These are phyloP conservation scores for Aureobasidium sp. DNA, from an alignment of 2,329 filamentous ascomycete genomes.

Conservation along the genomic window DNA sequence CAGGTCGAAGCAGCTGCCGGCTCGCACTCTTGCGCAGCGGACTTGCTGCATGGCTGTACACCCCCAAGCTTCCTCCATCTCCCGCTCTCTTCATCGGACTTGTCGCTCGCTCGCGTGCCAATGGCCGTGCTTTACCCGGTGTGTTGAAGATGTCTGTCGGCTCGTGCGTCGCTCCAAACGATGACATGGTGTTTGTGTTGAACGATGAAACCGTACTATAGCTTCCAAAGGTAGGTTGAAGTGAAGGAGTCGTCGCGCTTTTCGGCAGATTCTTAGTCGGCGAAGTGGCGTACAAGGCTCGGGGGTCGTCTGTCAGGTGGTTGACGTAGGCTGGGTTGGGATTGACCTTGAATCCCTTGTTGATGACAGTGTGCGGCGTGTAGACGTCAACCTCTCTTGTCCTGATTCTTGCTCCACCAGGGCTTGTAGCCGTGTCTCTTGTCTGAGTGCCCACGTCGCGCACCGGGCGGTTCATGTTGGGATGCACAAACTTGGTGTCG, in stretches of 20 bases:
- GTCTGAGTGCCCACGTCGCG: slow-evolving; percentile 74
- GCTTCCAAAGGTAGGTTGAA: slow-evolving; percentile 18
- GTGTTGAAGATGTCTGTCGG: slow-evolving; percentile 29
- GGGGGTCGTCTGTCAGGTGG: slow-evolving; percentile 18
- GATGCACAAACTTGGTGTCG: slow-evolving; percentile 90
- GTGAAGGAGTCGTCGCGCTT: slow-evolving; percentile 61
- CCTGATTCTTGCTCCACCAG: slow-evolving; percentile 21
- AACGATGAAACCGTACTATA: slow-evolving; percentile 15
- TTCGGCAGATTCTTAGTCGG: slow-evolving; percentile 15
- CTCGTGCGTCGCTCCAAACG: slow-evolving; percentile 12
- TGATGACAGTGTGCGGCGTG: slow-evolving; percentile 55
- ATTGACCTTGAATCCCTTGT: slow-evolving; percentile 69
- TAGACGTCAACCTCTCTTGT: slow-evolving; percentile 51
- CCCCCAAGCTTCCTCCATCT: slow-evolving; percentile 70
- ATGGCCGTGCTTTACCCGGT: slow-evolving; percentile 30
- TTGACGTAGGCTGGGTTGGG: slow-evolving; percentile 73
- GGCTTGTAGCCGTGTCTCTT: slow-evolving; percentile 34
- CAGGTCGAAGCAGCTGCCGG: slow-evolving; percentile 28
- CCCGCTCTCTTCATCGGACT: not conserved
- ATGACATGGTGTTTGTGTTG: slow-evolving; percentile 20
- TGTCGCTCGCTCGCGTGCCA: slow-evolving; percentile 23
- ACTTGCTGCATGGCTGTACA: slow-evolving; percentile 71
- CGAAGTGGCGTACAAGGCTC: slow-evolving; percentile 11
- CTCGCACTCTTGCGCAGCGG: slow-evolving; percentile 72
- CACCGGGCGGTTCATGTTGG: slow-evolving; percentile 73